phyloP scores from a whole-genome alignment of 164 flowering plant species.

The Buxus sempervirens region DNA sequence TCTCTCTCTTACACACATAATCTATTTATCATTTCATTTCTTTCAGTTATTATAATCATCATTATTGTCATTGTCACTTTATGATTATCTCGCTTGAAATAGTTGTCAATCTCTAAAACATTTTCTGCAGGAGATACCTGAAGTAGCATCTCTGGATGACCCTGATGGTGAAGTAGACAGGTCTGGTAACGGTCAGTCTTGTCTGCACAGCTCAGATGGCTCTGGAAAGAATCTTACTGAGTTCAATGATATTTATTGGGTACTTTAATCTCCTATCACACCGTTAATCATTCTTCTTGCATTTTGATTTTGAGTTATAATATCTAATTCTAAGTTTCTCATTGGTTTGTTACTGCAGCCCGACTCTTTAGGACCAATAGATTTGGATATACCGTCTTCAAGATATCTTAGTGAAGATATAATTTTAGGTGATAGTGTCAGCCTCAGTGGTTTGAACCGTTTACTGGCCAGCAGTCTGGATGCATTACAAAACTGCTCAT shows the following conservation, averaged over 20 bases:
- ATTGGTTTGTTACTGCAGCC: conserved; percentile 49
- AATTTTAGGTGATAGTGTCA: conserved; percentile 54
- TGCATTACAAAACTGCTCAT: conserved; percentile 82
- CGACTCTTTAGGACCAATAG: conserved; percentile 90
- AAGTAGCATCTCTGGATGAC: conserved; percentile 16
- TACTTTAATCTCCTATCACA: conserved; percentile 23
- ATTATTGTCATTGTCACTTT: conserved; percentile 4
- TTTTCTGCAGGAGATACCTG: conserved; percentile 47
- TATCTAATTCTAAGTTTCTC: conserved; percentile 17
- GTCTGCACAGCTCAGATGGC: conserved; percentile 26
- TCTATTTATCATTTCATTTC: no score
- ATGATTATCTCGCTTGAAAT: no score
- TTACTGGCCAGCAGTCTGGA: conserved; percentile 89
- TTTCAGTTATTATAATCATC: no score
- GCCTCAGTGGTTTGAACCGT: conserved; percentile 74
- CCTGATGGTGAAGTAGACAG: conserved; percentile 22
- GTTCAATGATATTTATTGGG: conserved; percentile 86
- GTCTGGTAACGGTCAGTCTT: conserved; percentile 27
- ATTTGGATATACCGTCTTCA: conserved; percentile 66
- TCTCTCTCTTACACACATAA: no score
- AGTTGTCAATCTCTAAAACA: not conserved
- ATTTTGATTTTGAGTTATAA: not conserved
- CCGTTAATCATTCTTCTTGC: not conserved
- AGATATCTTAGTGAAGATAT: conserved; percentile 67
- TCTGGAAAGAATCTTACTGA: conserved; percentile 41